These are phyloP conservation scores for Moesziomyces globuligerus DNA, from an alignment of 1,284 basidiomycete genomes.

Conservation along the genomic window DNA sequence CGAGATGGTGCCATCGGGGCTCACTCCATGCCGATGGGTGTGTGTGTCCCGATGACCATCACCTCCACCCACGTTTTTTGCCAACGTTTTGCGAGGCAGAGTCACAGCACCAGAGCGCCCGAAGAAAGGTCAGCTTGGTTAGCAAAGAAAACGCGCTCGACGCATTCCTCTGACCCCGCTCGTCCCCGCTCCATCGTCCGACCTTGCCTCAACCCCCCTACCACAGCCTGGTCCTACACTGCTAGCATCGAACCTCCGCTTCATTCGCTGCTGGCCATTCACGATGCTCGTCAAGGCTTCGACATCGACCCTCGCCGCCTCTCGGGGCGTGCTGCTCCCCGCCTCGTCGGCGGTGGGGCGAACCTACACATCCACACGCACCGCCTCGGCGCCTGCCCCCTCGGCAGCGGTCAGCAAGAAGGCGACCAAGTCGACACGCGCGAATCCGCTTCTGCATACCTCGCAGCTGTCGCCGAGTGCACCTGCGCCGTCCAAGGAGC, in stretches of 20 bases:
- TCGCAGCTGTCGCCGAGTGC: conserved; percentile 58
- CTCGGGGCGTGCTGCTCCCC: conserved; percentile 22
- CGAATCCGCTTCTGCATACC: conserved; percentile 25
- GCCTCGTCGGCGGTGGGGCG: conserved; percentile 3
- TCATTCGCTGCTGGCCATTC: too few species aligned
- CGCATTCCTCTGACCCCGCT: neutral
- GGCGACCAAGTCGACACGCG: conserved; percentile 7
- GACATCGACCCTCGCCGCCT: conserved; percentile 16
- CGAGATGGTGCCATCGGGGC: too few species aligned
- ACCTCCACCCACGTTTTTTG: conserved; percentile 35
- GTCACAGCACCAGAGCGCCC: too few species aligned
- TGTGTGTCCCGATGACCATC: too few species aligned
- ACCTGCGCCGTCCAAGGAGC: conserved; percentile 39
- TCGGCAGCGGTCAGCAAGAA: neutral
- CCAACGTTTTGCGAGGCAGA: too few species aligned
- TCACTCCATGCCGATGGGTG: too few species aligned
- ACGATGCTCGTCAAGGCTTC: conserved; percentile 33
- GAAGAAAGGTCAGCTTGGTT: conserved; percentile 10
- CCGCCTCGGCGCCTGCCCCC: neutral
- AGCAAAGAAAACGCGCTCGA: conserved; percentile 19
- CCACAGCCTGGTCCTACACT: too few species aligned
- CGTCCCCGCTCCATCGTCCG: too few species aligned
- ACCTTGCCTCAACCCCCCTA: too few species aligned
- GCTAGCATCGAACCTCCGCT: too few species aligned
- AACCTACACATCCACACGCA: conserved; percentile 18